phyloP scores from a whole-genome alignment of 1,139 yeast species.

The Debaryomyces udenii region DNA sequence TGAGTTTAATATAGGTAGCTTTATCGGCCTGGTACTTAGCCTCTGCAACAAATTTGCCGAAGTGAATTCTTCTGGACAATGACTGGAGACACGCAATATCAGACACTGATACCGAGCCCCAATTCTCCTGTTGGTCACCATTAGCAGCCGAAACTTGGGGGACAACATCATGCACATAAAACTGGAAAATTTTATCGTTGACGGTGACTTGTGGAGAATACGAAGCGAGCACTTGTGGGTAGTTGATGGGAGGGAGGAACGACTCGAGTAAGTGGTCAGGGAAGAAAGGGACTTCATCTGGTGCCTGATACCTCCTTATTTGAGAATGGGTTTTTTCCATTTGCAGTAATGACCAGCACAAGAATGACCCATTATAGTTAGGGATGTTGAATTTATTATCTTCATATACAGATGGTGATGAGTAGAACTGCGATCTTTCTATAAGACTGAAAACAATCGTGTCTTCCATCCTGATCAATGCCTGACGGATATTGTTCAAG shows the following conservation, averaged over 20 bases:
- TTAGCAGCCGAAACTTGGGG: constrained; percentile 68
- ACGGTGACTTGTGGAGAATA: constrained; percentile 77
- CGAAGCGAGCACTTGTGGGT: constrained; percentile 76
- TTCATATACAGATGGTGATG: constrained; percentile 75
- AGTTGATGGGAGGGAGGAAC: constrained; percentile 75
- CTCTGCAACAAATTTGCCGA: constrained; percentile 97
- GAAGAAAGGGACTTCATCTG: constrained; percentile 93
- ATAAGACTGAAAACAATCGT: constrained; percentile 90
- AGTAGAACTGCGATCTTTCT: constrained; percentile 87
- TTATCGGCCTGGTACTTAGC: constrained; percentile 78
- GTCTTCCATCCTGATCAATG: constrained; percentile 92
- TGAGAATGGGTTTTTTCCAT: constrained; percentile 81
- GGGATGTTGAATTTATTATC: constrained; percentile 61
- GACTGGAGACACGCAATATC: constrained; percentile 90
- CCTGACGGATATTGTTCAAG: constrained; percentile 78
- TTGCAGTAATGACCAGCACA: constrained; percentile 83
- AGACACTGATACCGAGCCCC: constrained; percentile 81
- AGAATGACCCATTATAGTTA: constrained; percentile 74
- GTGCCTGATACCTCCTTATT: constrained; percentile 88
- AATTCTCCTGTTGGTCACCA: constrained; percentile 83
- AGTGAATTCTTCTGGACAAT: constrained; percentile 90
- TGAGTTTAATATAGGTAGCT: constrained; percentile 64
- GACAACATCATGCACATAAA: constrained; percentile 71
- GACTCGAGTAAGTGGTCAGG: constrained; percentile 67
- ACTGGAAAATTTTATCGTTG: constrained; percentile 65